These are phyloP conservation scores for Kluyveromyces marxianus DNA, from an alignment of 1,139 yeast genomes.

Conservation along the genomic window DNA sequence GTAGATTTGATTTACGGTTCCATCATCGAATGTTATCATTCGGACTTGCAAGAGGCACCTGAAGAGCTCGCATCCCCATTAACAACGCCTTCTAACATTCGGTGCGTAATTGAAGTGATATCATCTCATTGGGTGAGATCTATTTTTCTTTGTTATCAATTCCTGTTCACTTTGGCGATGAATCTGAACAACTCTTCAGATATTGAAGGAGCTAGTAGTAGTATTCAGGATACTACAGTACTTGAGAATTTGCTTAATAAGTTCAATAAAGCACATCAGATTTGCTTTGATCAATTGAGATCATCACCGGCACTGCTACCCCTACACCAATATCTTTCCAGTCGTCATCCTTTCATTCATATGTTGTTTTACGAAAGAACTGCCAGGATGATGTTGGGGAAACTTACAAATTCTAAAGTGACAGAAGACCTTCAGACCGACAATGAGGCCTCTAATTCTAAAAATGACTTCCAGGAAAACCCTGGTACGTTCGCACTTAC, in stretches of 20 bases:
- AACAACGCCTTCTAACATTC: neutral
- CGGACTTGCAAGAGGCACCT: neutral
- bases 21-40: neutral
- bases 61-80: neutral
- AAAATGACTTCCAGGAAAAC: no score
- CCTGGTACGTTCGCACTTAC: neutral
- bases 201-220: neutral
- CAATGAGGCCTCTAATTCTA: no score
- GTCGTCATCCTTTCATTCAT: neutral
- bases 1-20: neutral
- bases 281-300: neutral
- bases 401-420: neutral
- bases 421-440: neutral
- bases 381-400: neutral
- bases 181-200: neutral
- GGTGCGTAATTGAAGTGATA: neutral
- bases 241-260: neutral
- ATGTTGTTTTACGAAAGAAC: neutral
- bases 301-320: neutral
- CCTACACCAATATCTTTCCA: neutral
- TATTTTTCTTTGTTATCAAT: neutral
- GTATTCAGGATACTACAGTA: no score
- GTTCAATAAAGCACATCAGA: neutral
- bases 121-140: neutral
- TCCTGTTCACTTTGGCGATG: neutral